Percentiles rank a stretch among this genome's conserved stretches.
These are phyloP conservation scores for Pyricularia sp. DNA, from an alignment of 2,329 filamentous ascomycete genomes.

Conservation along the genomic window DNA sequence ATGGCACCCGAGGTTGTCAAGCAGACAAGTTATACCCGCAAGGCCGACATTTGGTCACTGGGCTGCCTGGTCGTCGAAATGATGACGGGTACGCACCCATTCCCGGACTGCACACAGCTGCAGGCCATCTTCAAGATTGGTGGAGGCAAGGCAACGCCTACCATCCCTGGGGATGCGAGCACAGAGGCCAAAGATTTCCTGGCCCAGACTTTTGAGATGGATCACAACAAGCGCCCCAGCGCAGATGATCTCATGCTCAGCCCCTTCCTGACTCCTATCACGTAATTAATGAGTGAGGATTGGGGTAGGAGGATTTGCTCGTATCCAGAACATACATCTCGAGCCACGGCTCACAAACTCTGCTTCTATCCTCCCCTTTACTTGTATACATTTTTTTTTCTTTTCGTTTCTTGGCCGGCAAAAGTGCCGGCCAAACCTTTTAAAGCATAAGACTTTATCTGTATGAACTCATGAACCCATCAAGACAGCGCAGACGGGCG, in stretches of 20 bases:
- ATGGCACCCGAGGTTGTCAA: slow-evolving; percentile 99
- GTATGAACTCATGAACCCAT: slow-evolving; percentile 4
- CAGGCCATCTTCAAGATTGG: slow-evolving; percentile 99
- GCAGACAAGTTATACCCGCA: slow-evolving; percentile 94
- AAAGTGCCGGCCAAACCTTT: neutral
- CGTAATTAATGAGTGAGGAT: slow-evolving; percentile 15
- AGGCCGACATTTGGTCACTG: slow-evolving; percentile 97
- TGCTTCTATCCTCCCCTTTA: neutral
- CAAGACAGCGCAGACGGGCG: neutral
- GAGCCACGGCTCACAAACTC: neutral
- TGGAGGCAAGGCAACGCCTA: slow-evolving; percentile 75
- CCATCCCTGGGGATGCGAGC: slow-evolving; percentile 78
- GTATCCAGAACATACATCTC: neutral
- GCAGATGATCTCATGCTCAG: slow-evolving; percentile 84
- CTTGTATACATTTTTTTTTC: neutral
- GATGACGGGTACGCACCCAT: slow-evolving; percentile 95
- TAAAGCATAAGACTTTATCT: neutral
- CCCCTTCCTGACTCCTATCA: slow-evolving; percentile 69
- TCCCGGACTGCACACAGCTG: slow-evolving; percentile 92
- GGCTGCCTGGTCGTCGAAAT: slow-evolving; percentile 97
- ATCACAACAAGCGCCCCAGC: slow-evolving; percentile 83
- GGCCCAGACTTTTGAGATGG: slow-evolving; percentile 85
- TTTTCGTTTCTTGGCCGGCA: neutral
- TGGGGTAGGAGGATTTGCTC: neutral
- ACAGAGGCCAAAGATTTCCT: slow-evolving; percentile 79